Evolutionary conservation across 805 yeast genomes (phyloP), one percentile per base, ranked within the genome.

Genomic region (Debaryomyces tyrocola): DNA sequence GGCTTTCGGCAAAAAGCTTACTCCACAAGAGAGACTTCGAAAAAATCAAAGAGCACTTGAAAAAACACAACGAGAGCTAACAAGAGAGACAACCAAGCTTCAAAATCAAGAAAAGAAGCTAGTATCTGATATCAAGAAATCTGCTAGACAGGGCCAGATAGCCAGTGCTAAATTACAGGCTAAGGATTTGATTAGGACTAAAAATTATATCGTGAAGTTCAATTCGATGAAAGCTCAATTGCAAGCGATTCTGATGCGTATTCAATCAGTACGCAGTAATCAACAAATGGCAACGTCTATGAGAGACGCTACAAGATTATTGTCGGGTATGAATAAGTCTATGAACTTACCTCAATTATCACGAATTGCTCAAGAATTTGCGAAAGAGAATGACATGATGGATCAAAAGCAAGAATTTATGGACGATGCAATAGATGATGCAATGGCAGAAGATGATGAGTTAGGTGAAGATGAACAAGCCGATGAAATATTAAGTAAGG

Each of bases 381-480:
- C 94, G 59, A 83, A 82, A 58, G 96, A 92, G 60, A 89, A 87
- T 66, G 99, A 95, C 62, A 73, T 95, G 57, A 94, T 94, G 98
- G 97, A 92, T 66, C 99, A 94, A 70, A 85, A 96, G 60, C 98
- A 95, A 66, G 99, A 95, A 64, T 89, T 95, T 82, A 94, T 94
- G 87, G 99, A 94, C 63, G 99, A 94, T 63, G 95, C 97, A 15
- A 85, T 94, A 57, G 99, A 94, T 62, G 97, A 92, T 64, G 87
- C 94, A 15, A 90, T 94, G 94, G 96, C 86, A 44, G 90, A 85
- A 58, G 97, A 89, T 58, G 74, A 68, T 21, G 82, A 88, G 47
- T 87, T 84, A 54, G 90, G 80, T 20, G 95, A 87, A 50, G 96
- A 87, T 52, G 94, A 86, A 54, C 96, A 91, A 64, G 85, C 87